phyloP scores from a whole-genome alignment of 177 flowering plant species.

The Tripterygium wilfordii region DNA sequence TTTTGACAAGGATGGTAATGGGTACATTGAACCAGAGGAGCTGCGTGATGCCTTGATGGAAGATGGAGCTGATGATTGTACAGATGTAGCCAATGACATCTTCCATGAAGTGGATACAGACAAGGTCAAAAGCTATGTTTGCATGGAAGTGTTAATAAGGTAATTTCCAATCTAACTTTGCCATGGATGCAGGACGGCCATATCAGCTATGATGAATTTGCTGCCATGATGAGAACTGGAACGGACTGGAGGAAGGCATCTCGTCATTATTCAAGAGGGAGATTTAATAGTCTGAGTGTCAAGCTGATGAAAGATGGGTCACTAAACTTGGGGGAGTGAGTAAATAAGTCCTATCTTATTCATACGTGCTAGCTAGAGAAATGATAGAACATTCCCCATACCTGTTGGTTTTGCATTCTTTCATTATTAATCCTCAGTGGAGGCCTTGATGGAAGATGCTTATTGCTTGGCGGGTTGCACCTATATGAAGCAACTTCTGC shows the following conservation, averaged over 20 bases:
- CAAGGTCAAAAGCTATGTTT: constrained; percentile 43
- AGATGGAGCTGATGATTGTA: constrained; percentile 70
- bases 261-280: constrained; percentile 68
- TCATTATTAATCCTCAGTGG: too few relatives aligned
- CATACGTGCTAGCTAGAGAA: constrained; percentile 6
- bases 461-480: constrained; percentile 11
- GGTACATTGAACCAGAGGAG: constrained; percentile 82
- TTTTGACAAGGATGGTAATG: constrained; percentile 81
- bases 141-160: not conserved
- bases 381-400: constrained; percentile 2
- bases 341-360: constrained; percentile 10
- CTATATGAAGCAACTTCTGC: too few relatives aligned
- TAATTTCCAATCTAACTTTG: constrained; percentile 4
- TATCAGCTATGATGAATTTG: constrained; percentile 68
- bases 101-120: constrained; percentile 93
- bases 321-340: constrained; percentile 46
- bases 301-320: constrained; percentile 74
- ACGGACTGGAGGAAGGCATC: constrained; percentile 84
- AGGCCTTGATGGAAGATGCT: too few relatives aligned
- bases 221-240: constrained; percentile 79
- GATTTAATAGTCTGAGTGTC: constrained; percentile 68
- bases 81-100: constrained; percentile 76
- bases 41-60: constrained; percentile 73
- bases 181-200: constrained; percentile 47
- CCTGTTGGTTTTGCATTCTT: constrained; percentile 12